Evolutionary conservation across 2,329 filamentous ascomycete species (phyloP).

Genomic region (Pseudogymnoascus sp.): DNA sequence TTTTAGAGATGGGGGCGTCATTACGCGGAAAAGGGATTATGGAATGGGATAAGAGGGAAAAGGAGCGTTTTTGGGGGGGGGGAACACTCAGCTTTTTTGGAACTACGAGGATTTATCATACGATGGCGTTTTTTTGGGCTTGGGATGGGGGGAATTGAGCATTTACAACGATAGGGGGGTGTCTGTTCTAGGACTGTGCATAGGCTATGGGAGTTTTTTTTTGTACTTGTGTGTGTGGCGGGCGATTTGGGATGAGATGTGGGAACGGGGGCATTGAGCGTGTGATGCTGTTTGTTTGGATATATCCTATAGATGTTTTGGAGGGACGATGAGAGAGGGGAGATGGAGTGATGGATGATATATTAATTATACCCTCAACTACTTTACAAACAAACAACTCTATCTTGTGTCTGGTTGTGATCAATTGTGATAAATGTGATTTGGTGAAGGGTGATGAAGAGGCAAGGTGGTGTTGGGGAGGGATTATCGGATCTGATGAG

Average conservation of each 20-base stretch:
- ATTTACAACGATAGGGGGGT: background rate
- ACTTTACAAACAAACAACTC: background rate
- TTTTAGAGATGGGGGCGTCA: background rate
- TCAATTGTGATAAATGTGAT: too few species aligned
- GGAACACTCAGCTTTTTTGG: background rate
- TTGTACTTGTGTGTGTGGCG: background rate
- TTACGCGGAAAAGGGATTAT: background rate
- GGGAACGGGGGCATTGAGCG: background rate
- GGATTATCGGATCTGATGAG: too few species aligned
- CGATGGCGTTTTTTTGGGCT: background rate
- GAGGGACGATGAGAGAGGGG: background rate
- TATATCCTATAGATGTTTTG: conserved; percentile 1
- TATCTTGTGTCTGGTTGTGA: background rate
- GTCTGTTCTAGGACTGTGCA: background rate
- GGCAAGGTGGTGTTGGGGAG: too few species aligned
- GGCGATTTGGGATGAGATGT: background rate
- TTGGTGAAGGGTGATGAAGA: too few species aligned
- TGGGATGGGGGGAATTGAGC: background rate
- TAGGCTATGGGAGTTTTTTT: background rate
- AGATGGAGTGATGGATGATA: background rate
- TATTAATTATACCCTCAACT: background rate
- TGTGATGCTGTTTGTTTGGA: background rate
- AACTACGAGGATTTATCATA: background rate
- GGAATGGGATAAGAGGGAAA: background rate
- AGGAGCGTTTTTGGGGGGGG: background rate